Conservation (phyloP, 2,329 filamentous ascomycete genomes). For the Juglanconis juglandina region DNA sequence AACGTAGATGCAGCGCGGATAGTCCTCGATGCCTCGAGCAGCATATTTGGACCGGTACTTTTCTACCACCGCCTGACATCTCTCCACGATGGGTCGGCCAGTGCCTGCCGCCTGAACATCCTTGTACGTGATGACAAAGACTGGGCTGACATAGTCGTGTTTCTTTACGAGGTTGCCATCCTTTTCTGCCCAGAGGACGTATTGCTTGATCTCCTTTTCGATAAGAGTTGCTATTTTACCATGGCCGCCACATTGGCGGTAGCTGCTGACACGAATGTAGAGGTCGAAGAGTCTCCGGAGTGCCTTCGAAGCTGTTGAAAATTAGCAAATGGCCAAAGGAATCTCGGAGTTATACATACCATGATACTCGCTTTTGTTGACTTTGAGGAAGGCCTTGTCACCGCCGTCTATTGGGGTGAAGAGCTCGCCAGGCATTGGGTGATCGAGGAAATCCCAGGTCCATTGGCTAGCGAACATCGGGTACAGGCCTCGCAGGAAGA, state of each 20-base stretch:
- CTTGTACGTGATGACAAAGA: constrained; percentile 10
- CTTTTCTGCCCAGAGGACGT: constrained; percentile 30
- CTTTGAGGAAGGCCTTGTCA: constrained; percentile 26
- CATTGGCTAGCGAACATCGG: constrained; percentile 32
- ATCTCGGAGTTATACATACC: constrained; percentile 19
- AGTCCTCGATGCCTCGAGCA: constrained; percentile 12
- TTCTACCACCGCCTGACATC: constrained; percentile 13
- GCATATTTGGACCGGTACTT: constrained; percentile 16
- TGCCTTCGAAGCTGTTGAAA: constrained; percentile 28
- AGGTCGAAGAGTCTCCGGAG: constrained; percentile 32
- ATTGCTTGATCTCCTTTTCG: constrained; percentile 27
- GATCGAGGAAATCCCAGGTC: constrained; percentile 30
- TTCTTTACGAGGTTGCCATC: constrained; percentile 27
- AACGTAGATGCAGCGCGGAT: constrained; percentile 31
- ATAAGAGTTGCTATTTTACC: constrained; percentile 27
- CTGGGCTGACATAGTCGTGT: constrained; percentile 14
- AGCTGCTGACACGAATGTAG: constrained; percentile 28
- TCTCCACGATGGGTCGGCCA: not conserved
- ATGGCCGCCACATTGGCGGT: constrained; percentile 27
- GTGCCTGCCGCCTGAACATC: not conserved
- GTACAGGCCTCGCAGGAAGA: constrained; percentile 32
- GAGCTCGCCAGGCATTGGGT: constrained; percentile 30
- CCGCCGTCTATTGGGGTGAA: constrained; percentile 25
- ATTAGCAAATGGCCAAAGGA: not conserved
- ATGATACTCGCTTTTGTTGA: constrained; percentile 26